A percentile compares a stretch with the other conserved stretches of the same genome.
phyloP scores from a whole-genome alignment of 345 rosid species.

The Heritiera fomes region DNA sequence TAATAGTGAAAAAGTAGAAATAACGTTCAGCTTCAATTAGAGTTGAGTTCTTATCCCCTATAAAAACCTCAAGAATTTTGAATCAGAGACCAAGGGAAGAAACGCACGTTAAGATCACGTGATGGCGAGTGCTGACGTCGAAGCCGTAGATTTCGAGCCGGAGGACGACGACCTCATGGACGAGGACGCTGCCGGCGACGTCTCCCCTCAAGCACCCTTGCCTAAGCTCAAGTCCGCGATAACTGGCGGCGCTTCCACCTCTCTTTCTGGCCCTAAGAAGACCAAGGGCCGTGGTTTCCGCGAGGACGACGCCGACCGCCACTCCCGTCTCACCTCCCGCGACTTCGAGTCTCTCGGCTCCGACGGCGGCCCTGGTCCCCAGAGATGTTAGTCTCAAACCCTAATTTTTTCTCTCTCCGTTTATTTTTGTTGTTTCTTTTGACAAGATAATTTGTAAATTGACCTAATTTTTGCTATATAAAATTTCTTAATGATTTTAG shows the following conservation, averaged over 20 bases:
- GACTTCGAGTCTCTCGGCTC: conserved; percentile 86
- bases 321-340: conserved; percentile 66
- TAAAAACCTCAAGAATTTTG: no score
- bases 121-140: conserved; percentile 82
- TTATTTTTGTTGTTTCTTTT: not conserved
- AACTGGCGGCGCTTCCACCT: conserved; percentile 62
- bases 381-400: conserved; percentile 62
- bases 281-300: conserved; percentile 95
- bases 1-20: no score
- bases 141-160: conserved; percentile 90
- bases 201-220: conserved; percentile 63
- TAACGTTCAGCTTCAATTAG: no score
- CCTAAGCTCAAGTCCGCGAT: conserved; percentile 85
- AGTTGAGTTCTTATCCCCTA: no score
- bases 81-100: not conserved
- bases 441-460: not conserved
- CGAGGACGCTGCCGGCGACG: conserved; percentile 70
- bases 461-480: not conserved
- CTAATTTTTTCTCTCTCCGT: not conserved
- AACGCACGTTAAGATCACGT: conserved; percentile 16
- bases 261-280: conserved; percentile 46
- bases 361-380: conserved; percentile 86
- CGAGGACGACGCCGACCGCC: conserved; percentile 76
- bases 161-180: conserved; percentile 98
- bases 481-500: not conserved